Base-by-base conservation (phyloP, 306 rosid species). In the Glycine tomentella region DNA sequence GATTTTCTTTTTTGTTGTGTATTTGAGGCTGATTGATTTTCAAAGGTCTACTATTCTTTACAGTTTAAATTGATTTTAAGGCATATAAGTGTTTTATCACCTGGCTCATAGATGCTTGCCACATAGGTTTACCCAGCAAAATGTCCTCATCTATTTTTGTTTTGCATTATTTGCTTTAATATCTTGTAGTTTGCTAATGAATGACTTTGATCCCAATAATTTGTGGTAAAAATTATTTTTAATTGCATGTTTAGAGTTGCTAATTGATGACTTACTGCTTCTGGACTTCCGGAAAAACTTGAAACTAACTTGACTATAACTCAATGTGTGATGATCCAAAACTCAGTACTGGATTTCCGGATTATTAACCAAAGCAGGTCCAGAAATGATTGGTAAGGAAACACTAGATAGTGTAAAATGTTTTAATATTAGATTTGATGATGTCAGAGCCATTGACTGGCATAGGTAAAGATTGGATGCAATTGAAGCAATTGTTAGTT, bases 101-200 rank as follows among this genome's bases (percentile, higher is more conserved):
- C 52, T 33, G 17, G 44, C 38, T 59, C 33, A 45, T 6, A 33
- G 71, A 14, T 79, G 44, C 53, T 53, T 53, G 51, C 14, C 38
- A n/a, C 33, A n/a, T 78, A 53, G 46, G 55, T 49, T n/a, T 67
- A 67, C 65, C 7, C 42, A 38, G 51, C 42, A 79, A 69, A 69
- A 53, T 20, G 4, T 69, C 34, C 69, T 69, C 14, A 6, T 46
- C 50, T 13, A 6, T 11, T 57, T 69, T 55, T 55, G 57, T 59
- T 53, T 48, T 8, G 7, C 14, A 12, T 59, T 34, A 42, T 33
- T 46, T 80, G 4, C 15, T 79, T 70, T 31, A n/a, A 3, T 57
- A 69, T 63, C 51, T 34, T 20, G 59, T 61, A 51, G 6, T 49
- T 45, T 17, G 53, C 8, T n/a, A 64, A 51, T 16, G 63, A 65